Base-by-base conservation (phyloP, 345 rosid genomes). In the Dimocarpus longan region DNA sequence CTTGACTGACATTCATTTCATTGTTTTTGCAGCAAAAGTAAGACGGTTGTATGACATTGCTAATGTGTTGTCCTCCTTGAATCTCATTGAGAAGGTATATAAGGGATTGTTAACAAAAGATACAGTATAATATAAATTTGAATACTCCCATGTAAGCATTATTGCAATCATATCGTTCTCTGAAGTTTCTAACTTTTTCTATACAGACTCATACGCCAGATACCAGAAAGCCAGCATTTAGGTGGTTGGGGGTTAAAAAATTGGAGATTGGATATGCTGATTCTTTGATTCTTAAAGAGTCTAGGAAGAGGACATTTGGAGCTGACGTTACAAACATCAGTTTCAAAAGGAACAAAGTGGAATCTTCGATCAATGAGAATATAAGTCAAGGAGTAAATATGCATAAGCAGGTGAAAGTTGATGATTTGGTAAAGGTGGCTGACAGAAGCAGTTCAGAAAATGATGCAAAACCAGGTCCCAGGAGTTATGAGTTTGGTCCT, bases 31-130 rank as follows among this genome's bases (percentile, higher is more conserved):
- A 94, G 98, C 98, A 69, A 94, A 94, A 87, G 97, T 94, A 26
- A 93, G 98, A 87, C 86, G 98, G 76, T 85, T 93, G 6, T 93
- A 93, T 81, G 98, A 93, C 81, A 93, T 93, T 80, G 98, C 95
- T 0, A 94, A 94, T 77, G 97, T 94, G 48, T 80, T 94, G 82
- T 87, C 98, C 26, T 91, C 98, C 39, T 84, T 94, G 93, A 89
- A 89, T 85, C 92, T 94, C 50, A 94, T 94, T 50, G 97, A 94
- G 85, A 91, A 94, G 98, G 98, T 94, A 89, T 80, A 56, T 37
- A 65, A 26, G 5, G 10, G 52, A 46, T 46, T 11, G 5, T 68
- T 13, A 40, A 22, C 42, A 3, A 54, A 16, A 11, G 22, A 2
- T 10, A 18, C 32, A 6, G 12, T n/a, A 4, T 60, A 40, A 39